Base-by-base conservation (phyloP, 176 grass and related monocot genomes). In the Phyllostachys edulis region DNA sequence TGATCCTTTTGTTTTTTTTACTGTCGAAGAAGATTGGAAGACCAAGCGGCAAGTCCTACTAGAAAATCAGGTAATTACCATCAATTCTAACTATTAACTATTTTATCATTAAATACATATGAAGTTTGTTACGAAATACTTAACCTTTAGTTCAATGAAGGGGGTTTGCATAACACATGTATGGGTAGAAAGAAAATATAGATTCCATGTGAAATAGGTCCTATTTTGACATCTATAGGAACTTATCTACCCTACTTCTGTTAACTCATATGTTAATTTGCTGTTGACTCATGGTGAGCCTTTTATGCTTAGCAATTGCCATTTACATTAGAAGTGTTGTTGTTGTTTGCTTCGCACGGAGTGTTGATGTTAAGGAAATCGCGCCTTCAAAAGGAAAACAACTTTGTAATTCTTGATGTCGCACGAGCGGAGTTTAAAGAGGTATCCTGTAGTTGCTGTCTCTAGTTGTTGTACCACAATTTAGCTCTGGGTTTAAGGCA, bases 1-100 rank as follows among this genome's bases (percentile, higher is more conserved):
- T 82, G 51, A 60, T 60, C 56, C 56, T 60, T 24, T 29, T 29
- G 29, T 29, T 29, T 29, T 76, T 80, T 67, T 55, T 12, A 39
- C 85, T 96, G 96, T 93, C 59, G 96, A 98, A 85, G 96, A 94
- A 73, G 96, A 96, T 0, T 98, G 96, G 96, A 98, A 91, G 86
- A 90, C 78, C 86, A 98, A 95, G 86, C 91, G 96, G 37, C 83
- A 88, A 86, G 11, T 92, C 69, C 88, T 99, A 47, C 24, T 92
- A 68, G 85, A 99, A 85, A 99, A 99, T 51, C 89, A 88, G 89
- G 96, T 95, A 93, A 70, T 46, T 64, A 71, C 47, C 6, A 38
- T 6, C 50, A 85, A 15, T 69, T 3, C 59, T 27, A 29, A 60
- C 8, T 14, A 2, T 45, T 38, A 41, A 37, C 29, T 79, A n/a